Conservation (phyloP, 2,329 filamentous ascomycete species). For the Pseudogymnoascus sp. region DNA sequence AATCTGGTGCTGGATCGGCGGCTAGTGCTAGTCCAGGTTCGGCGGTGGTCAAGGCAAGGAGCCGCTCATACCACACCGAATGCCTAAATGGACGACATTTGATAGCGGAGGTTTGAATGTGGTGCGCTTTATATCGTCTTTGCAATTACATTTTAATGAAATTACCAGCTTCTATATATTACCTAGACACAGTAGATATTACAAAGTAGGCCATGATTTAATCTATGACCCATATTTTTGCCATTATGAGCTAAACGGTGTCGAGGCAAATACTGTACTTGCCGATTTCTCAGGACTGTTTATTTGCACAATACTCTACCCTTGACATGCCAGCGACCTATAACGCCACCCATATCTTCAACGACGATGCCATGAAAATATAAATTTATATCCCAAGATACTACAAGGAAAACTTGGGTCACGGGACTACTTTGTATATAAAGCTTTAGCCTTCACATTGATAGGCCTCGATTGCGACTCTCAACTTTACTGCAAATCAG, state of each 20-base stretch:
- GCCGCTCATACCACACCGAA: not conserved
- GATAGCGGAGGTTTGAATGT: not conserved
- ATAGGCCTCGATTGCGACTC: not conserved
- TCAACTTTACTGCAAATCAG: not conserved
- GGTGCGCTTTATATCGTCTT: not conserved
- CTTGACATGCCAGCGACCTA: not conserved
- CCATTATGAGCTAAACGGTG: not conserved
- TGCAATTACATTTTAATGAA: not conserved
- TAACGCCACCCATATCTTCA: not conserved
- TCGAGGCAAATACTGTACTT: not conserved
- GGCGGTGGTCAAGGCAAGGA: not conserved
- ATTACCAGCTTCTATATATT: not conserved
- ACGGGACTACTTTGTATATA: constrained; percentile 31
- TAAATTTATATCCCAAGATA: not conserved
- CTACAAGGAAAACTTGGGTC: constrained; percentile 20
- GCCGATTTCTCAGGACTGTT: not conserved
- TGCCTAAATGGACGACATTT: not conserved
- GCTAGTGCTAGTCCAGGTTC: not conserved
- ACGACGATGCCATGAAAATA: not conserved
- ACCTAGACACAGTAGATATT: not conserved
- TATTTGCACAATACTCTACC: not conserved
- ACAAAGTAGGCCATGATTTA: not conserved
- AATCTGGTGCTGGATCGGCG: not conserved
- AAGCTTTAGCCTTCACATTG: constrained; percentile 24
- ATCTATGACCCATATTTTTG: not conserved